These are phyloP conservation scores for Clarireedia monteithiana DNA, from an alignment of 2,329 filamentous ascomycete genomes.

Conservation along the genomic window DNA sequence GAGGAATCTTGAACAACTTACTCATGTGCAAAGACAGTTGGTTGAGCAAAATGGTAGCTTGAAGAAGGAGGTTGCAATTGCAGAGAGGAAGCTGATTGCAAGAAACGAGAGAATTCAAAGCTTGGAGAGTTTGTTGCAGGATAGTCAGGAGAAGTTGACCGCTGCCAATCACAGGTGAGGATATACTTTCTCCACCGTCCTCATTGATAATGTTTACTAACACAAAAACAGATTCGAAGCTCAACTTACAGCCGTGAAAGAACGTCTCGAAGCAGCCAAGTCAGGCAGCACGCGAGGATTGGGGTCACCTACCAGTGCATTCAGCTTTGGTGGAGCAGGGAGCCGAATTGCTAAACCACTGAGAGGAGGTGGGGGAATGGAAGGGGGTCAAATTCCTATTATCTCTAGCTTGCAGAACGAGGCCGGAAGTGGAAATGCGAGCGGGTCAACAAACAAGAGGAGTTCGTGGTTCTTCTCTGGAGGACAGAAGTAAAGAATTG, in stretches of 20 bases:
- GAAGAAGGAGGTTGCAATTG: slow-evolving; percentile 99
- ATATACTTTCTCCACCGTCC: neutral
- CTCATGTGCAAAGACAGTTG: slow-evolving; percentile 92
- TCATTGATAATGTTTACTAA: slow-evolving; percentile 14
- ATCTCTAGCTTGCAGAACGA: slow-evolving; percentile 54
- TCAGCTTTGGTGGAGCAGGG: slow-evolving; percentile 60
- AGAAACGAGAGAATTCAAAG: slow-evolving; percentile 95
- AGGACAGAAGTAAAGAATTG: slow-evolving; percentile 25
- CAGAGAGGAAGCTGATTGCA: slow-evolving; percentile 92
- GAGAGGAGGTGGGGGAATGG: slow-evolving; percentile 46
- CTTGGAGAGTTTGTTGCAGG: slow-evolving; percentile 83
- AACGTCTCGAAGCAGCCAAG: slow-evolving; percentile 93
- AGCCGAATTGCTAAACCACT: slow-evolving; percentile 64
- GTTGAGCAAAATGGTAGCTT: slow-evolving; percentile 95
- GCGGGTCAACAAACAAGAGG: slow-evolving; percentile 12
- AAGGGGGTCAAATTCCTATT: slow-evolving; percentile 39
- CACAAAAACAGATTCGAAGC: slow-evolving; percentile 71
- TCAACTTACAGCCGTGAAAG: slow-evolving; percentile 94
- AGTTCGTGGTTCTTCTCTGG: slow-evolving; percentile 30
- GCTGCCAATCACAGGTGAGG: slow-evolving; percentile 93
- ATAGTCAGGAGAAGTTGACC: slow-evolving; percentile 97
- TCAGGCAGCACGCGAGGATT: slow-evolving; percentile 82
- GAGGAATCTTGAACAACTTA: slow-evolving; percentile 94
- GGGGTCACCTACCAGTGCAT: slow-evolving; percentile 55
- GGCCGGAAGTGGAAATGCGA: slow-evolving; percentile 21